Evolutionary conservation across 2,329 filamentous ascomycete genomes (phyloP), one percentile per base, ranked within the genome.

Genomic region (Scedosporium minutisporum): DNA sequence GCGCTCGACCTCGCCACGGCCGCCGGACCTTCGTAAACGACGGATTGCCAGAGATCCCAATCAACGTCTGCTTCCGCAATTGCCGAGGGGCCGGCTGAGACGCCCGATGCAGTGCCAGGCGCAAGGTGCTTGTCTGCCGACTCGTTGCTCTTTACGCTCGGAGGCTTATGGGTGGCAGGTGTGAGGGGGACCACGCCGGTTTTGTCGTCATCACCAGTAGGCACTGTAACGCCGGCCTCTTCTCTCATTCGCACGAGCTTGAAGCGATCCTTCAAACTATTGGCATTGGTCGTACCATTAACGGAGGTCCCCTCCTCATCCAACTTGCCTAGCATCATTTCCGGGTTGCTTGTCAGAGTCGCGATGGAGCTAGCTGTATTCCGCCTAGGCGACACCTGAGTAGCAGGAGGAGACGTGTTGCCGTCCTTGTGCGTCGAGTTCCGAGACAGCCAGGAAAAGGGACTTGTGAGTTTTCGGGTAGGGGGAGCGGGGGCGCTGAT

Each of bases 41-140:
- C 89, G 25, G 89, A 86, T 72, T 99, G 93, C 95, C 95, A 99
- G 46, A 99, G 78, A 74, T 99, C 95, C 95, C 95, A 99, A 71
- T 99, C 92, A n/a, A 99, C 95, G 25, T 90, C 87, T 16, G 81
- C 79, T 69, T 93, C 90, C 14, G 78, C 76, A 65, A 87, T 81
- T 23, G 87, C 85, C 3, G 90, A 87, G 7, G 89, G 89, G 1
- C 90, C 90, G 23, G 87, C 86, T 25, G 87, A 87, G 51, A 93
- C 85, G 5, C 93, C 93, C 10, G 91, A 87, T 6, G 89, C 91
- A 1, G 93, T 97, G 1, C 93, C 93, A 0, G 93, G 93, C 0
- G 91, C 87, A 55, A 97, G 78, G 63, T 82, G 86, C 53, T 71
- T 69, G 10, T 70, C 64, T 9, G 66, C 64, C 1, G 65, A 64